Base-by-base conservation (phyloP, 257 asterid species). In the Penstemon eatonii region DNA sequence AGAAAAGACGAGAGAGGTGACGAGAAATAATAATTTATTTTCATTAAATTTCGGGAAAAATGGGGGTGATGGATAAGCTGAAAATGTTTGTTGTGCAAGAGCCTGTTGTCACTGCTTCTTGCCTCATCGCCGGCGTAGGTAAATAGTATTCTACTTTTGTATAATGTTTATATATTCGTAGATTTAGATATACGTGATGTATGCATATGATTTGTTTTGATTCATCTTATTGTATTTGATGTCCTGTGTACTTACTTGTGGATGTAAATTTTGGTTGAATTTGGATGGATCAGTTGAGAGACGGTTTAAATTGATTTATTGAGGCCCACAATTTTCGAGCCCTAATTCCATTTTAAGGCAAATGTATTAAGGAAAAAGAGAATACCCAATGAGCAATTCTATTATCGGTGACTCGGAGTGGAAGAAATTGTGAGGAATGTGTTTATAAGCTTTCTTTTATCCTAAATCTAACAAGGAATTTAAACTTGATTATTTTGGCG, bases 101-200 rank as follows among this genome's bases (percentile, higher is more conserved):
- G 81, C 98, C 96, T 51, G 86, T 89, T 5, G 96, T 92, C 6
- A 85, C 95, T 15, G 95, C 96, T 57, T 92, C 98, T 76, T 83
- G 88, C 76, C 85, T 92, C 66, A 86, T 92, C 77, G 96, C 89
- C 36, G 98, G 96, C 55, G 79, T 92, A 36, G 98, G 96, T 92
- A 47, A 63, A 80, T 74, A 10, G 58, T 43, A 5, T 15, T 8
- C 66, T 75, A 44, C 39, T 41, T 36, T 8, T 38, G 3, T 56
- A 5, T 44, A 25, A 8, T 44, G 10, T 43, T 18, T 54, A 9
- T 52, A 3, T 7, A 7, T 50, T 3, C 1, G 15, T 8, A 36
- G 12, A 51, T 47, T 37, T 50, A n/a, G 47, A 47, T 47, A 11
- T 65, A 50, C n/a, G 1, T 15, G 44, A 59, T 51, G 45, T 49